A percentile compares a stretch with the other conserved stretches of the same genome.
Evolutionary conservation across 805 yeast species (phyloP).

Genomic region (Saccharomycopsis javanensis): DNA sequence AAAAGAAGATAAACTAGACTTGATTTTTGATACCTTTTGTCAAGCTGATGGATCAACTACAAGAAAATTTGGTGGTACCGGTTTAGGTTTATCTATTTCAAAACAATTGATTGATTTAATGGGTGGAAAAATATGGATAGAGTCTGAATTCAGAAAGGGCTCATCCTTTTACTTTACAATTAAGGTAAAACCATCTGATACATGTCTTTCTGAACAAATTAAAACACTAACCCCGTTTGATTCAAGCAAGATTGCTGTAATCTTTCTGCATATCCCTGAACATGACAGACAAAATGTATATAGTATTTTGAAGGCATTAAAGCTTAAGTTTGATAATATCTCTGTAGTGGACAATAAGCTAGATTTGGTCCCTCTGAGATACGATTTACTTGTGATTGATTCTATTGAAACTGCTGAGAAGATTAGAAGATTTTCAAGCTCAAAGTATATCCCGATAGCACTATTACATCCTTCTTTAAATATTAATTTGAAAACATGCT

Average conservation of each 20-base stretch:
- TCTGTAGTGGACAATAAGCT: constrained; percentile 42
- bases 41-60: constrained; percentile 94
- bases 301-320: constrained; percentile 39
- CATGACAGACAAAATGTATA: constrained; percentile 32
- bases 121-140: constrained; percentile 94
- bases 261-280: constrained; percentile 47
- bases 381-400: constrained; percentile 77
- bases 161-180: constrained; percentile 78
- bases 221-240: constrained; percentile 66
- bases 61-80: constrained; percentile 89
- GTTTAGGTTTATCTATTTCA: constrained; percentile 79
- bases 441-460: constrained; percentile 79
- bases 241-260: constrained; percentile 58
- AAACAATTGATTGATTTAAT: constrained; percentile 78
- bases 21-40: constrained; percentile 82
- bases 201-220: constrained; percentile 50
- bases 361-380: constrained; percentile 38
- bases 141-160: constrained; percentile 70
- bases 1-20: constrained; percentile 71
- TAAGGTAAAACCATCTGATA: constrained; percentile 62
- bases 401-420: constrained; percentile 64
- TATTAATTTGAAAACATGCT: constrained; percentile 68
- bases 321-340: constrained; percentile 30
- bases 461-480: constrained; percentile 68
- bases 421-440: constrained; percentile 60